Percentiles rank a stretch among this genome's conserved stretches.
Evolutionary conservation across 2,329 filamentous ascomycete species (phyloP).

Genomic region (Fonsecaea pedrosoi): DNA sequence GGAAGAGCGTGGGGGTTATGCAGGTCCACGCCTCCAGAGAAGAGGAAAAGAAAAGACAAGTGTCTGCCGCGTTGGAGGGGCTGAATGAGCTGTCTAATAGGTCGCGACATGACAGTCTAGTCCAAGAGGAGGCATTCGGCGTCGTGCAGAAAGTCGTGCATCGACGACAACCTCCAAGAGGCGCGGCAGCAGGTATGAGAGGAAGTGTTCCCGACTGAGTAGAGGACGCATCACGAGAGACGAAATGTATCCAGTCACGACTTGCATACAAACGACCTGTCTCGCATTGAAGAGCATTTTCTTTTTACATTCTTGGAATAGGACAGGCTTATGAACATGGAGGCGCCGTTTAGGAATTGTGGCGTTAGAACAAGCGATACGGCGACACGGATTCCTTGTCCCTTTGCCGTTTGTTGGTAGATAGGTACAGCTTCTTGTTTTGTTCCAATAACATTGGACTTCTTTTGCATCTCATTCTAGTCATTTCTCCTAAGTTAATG

Average conservation of each 20-base stretch:
- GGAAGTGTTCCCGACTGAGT: neutral
- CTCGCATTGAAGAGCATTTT: neutral
- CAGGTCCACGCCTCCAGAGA: neutral
- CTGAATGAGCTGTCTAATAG: neutral
- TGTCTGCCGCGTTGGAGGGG: neutral
- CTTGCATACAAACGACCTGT: slow-evolving; percentile 1
- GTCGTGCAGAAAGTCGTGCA: neutral
- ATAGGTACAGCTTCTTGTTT: slow-evolving; percentile 7
- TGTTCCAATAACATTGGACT: neutral
- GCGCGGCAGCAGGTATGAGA: neutral
- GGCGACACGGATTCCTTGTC: neutral
- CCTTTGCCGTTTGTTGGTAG: neutral
- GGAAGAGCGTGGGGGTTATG: slow-evolving; percentile 8
- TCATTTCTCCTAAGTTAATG: neutral
- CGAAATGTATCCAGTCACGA: slow-evolving; percentile 2
- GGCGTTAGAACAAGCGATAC: slow-evolving; percentile 3
- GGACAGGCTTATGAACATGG: neutral
- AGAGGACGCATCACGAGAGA: slow-evolving; percentile 5
- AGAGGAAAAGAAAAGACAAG: neutral
- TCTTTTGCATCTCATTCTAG: neutral
- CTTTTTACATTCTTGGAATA: neutral
- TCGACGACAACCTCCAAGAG: neutral
- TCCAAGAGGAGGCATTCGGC: neutral
- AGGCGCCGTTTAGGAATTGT: neutral
- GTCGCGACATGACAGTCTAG: neutral